Evolutionary conservation across 345 rosid species (phyloP), one percentile per base, ranked within the genome.

Genomic region (Pelargonium nanum): DNA sequence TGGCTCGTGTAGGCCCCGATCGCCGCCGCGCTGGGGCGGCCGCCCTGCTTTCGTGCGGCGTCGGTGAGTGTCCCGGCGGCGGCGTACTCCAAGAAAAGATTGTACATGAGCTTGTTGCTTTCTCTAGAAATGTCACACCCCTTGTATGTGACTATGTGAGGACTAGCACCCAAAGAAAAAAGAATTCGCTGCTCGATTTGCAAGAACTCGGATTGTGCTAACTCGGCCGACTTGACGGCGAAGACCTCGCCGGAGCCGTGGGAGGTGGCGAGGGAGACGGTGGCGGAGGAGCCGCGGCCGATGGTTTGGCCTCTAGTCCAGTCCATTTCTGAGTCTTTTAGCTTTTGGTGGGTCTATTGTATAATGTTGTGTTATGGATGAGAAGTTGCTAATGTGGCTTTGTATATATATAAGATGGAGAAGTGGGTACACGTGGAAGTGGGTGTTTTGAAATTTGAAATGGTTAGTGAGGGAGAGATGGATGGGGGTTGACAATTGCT

Each of bases 221-320:
- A 59, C 78, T 79, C 82, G 32, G 70, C 57, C 5, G 85, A 82
- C 69, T 89, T 89, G 57, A 76, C 94, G 23, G 96, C 96, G 28
- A 82, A 68, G 44, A 73, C 44, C 4, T 80, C 78, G 4, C 76
- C 74, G n/a, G 91, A 81, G 17, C 10, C 61, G 24, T 55, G 34
- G 53, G 61, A 69, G 20, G 77, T 67, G 71, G 88, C 89, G 54
- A 78, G 53, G 63, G 75, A 81, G 24, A 86, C 96, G 69, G 83
- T 72, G 73, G 91, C 91, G 6, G 89, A 70, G 26, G 94, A 84
- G 78, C 91, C 91, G 44, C 63, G 85, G 73, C 96, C 94, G 56
- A 86, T 61, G 71, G 72, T 64, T 58, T 53, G 78, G 64, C 91
- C 89, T 74, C 86, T 80, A 48, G 80, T 84, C 96, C 96, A 89